Evolutionary conservation across 305 asterid genomes (phyloP).

Genomic region (Fraxinus angustifolia): DNA sequence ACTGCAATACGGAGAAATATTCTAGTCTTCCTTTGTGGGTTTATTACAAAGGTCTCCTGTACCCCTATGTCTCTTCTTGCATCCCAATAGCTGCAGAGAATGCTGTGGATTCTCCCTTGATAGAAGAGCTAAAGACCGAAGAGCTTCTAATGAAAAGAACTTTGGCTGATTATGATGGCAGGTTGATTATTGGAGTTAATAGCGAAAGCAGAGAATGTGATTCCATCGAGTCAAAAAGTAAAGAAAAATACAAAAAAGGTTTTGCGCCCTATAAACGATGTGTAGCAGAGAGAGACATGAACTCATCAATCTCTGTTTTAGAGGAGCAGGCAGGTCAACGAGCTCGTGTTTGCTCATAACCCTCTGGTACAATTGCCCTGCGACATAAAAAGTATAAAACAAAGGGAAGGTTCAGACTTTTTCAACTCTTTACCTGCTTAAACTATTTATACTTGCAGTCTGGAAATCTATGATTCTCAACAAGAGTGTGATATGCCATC

Average conservation of each 20-base stretch:
- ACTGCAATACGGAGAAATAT: slow-evolving; percentile 24
- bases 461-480: background rate
- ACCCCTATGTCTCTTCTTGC: slow-evolving; percentile 32
- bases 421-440: background rate
- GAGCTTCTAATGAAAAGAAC: slow-evolving; percentile 35
- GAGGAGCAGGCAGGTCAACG: slow-evolving; percentile 41
- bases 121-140: slow-evolving; percentile 30
- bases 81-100: slow-evolving; percentile 22
- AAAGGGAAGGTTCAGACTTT: background rate
- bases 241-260: slow-evolving; percentile 36
- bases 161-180: slow-evolving; percentile 33
- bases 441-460: slow-evolving; percentile 8
- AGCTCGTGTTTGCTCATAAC: slow-evolving; percentile 49
- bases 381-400: background rate
- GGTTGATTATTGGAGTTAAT: slow-evolving; percentile 23
- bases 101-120: slow-evolving; percentile 2
- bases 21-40: slow-evolving; percentile 41
- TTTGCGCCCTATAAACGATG: slow-evolving; percentile 70
- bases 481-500: background rate
- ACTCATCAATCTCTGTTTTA: slow-evolving; percentile 33
- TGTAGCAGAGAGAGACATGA: slow-evolving; percentile 50
- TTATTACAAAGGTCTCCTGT: slow-evolving; percentile 36
- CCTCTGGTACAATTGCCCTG: background rate
- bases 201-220: slow-evolving; percentile 21
- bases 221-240: slow-evolving; percentile 28